These are phyloP conservation scores for Globisporangium heterothallicum DNA, from an alignment of 352 stramenopile genomes.

Conservation along the genomic window DNA sequence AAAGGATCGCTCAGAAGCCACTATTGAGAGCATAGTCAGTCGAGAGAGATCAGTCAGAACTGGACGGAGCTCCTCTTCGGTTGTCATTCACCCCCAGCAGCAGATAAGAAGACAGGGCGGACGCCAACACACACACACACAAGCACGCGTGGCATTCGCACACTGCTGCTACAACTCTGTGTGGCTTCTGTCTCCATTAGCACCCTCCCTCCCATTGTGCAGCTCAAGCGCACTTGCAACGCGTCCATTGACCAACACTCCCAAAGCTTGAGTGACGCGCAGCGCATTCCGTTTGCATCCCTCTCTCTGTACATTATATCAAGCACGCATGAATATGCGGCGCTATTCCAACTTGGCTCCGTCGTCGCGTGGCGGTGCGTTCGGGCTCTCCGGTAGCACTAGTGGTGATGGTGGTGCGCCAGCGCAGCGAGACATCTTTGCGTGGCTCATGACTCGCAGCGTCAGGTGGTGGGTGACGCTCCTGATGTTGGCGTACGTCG, in stretches of 20 bases:
- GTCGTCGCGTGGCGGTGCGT: constrained; percentile 4
- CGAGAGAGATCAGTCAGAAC: neutral
- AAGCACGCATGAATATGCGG: no score
- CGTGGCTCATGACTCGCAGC: constrained; percentile 11
- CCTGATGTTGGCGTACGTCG: constrained; percentile 9
- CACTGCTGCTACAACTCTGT: neutral
- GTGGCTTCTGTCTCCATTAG: neutral
- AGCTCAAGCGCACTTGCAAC: no score
- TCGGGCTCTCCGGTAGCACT: neutral
- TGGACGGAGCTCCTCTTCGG: neutral
- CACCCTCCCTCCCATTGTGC: no score
- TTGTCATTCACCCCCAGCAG: neutral
- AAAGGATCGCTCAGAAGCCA: neutral
- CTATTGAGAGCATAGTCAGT: neutral
- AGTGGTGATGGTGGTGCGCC: neutral
- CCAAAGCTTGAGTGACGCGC: no score
- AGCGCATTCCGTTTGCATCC: no score
- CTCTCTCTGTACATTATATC: no score
- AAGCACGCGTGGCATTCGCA: neutral
- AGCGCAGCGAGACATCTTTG: constrained; percentile 3
- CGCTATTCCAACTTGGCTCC: no score
- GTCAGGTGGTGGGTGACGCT: constrained; percentile 6
- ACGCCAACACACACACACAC: neutral
- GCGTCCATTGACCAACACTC: no score
- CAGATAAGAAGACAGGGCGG: neutral